Percentiles rank a stretch among this genome's conserved stretches.
Conservation (phyloP, 1,139 yeast genomes). For the Geotrichum restrictum region DNA sequence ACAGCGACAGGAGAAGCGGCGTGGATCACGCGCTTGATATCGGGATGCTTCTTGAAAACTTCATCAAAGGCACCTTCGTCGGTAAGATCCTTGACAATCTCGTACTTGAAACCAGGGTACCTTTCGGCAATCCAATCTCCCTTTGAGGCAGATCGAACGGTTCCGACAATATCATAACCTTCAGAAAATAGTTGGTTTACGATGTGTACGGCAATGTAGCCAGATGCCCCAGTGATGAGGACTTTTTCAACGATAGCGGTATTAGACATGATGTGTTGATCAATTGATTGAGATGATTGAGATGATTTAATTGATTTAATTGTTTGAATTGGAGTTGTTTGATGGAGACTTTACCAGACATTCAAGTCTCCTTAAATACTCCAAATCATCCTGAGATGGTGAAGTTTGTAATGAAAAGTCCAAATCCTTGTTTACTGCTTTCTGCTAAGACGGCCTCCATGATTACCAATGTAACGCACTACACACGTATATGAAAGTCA, state of each 20-base stretch:
- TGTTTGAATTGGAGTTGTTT: neutral
- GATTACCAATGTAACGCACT: too few relatives aligned
- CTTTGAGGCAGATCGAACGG: constrained; percentile 51
- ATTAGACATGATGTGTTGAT: neutral
- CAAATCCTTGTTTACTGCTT: too few relatives aligned
- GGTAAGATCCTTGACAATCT: constrained; percentile 43
- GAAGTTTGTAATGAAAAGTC: too few relatives aligned
- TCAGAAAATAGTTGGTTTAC: constrained; percentile 35
- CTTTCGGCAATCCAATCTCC: constrained; percentile 44
- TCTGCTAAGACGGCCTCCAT: too few relatives aligned
- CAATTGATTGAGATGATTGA: too few relatives aligned
- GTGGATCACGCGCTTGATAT: constrained; percentile 41
- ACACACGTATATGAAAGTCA: too few relatives aligned
- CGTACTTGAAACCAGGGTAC: constrained; percentile 35
- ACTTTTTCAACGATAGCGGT: constrained; percentile 30
- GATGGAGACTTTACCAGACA: too few relatives aligned
- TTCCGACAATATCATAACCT: constrained; percentile 55
- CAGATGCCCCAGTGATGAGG: constrained; percentile 51
- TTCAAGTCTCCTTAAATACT: too few relatives aligned
- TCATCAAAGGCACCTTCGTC: constrained; percentile 41
- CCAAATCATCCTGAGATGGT: too few relatives aligned
- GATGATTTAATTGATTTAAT: neutral
- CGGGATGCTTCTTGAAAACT: constrained; percentile 39
- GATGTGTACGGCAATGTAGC: constrained; percentile 51
- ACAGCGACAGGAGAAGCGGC: constrained; percentile 48